These are phyloP conservation scores for Panaeolus papilionaceus DNA, from an alignment of 768 basidiomycete species.

Conservation along the genomic window DNA sequence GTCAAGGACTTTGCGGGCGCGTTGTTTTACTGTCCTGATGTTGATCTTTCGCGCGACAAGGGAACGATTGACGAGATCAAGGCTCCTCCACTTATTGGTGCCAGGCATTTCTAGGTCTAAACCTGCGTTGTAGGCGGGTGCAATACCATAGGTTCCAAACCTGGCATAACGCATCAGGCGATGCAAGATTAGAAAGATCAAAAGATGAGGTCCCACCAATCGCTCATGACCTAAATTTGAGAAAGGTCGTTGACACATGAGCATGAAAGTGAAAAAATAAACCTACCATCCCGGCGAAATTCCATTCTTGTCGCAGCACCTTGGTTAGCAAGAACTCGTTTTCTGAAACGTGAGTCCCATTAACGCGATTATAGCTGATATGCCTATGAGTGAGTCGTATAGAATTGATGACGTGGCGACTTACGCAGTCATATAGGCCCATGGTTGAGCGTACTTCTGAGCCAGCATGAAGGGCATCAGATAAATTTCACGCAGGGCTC, in stretches of 20 bases:
- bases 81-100: slow-evolving; percentile 73
- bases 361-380: slow-evolving; percentile 74
- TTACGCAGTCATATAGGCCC: slow-evolving; percentile 77
- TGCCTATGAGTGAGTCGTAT: neutral
- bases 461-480: slow-evolving; percentile 80
- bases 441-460: slow-evolving; percentile 66
- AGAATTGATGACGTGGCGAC: slow-evolving; percentile 27
- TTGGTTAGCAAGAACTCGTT: slow-evolving; percentile 62
- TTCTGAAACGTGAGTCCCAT: slow-evolving; percentile 77
- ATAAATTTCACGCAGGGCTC: slow-evolving; percentile 78
- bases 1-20: slow-evolving; percentile 70
- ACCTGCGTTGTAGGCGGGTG: slow-evolving; percentile 72
- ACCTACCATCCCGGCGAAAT: slow-evolving; percentile 63
- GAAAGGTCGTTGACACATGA: neutral
- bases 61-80: slow-evolving; percentile 69
- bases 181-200: neutral
- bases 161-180: slow-evolving; percentile 26
- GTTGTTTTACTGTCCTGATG: slow-evolving; percentile 65
- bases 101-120: slow-evolving; percentile 86
- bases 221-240: slow-evolving; percentile 67
- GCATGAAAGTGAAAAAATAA: neutral
- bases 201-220: slow-evolving; percentile 57
- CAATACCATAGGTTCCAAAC: slow-evolving; percentile 77
- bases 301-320: slow-evolving; percentile 75
- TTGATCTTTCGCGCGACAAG: slow-evolving; percentile 69